Base-by-base conservation (phyloP, 2,329 filamentous ascomycete genomes). In the Verticillium longisporum region DNA sequence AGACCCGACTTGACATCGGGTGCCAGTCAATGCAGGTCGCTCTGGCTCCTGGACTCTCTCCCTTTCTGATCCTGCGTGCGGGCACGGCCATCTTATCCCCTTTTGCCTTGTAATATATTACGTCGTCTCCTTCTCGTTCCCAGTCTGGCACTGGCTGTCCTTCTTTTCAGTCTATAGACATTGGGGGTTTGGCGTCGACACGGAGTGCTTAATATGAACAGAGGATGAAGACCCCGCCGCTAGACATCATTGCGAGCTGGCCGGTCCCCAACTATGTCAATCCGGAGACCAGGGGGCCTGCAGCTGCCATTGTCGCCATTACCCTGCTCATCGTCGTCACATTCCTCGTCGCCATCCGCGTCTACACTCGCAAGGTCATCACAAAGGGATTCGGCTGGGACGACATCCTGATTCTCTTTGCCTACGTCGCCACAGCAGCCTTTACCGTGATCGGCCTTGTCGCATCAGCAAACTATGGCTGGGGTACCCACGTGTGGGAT, bases 321-420 rank as follows among this genome's bases (percentile, higher is more conserved):
- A 57, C 70, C 33, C 64, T 75, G 13, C 59, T 70, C 14, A 61
- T 37, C 10, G 54, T 74, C 33, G 70, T 71, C 34, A 73, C 73
- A 0, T 21, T 68, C 6, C 61, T 74, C 56, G 60, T 77, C 6
- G 66, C 62, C 18, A 68, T 76, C 50, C 72, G 75, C 31, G 56
- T 77, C 26, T 77, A 75, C 60, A 69, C 74, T 11, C 71, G 75
- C 13, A 67, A 67, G 58, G 63, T 62, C 41, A 69, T 76, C 6
- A 73, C 74, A 1, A 68, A 67, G n/a, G 70, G 71, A 6, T 71
- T 75, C 55, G 72, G 73, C 15, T 65, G 70, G 10, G 75, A 77
- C 45, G 75, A 77, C 61, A 62, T 71, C 13, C 67, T 77, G 14
- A 74, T 76, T 50, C 60, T 71, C 14, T 38, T 72, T n/a, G 73